Conservation (phyloP, 2,329 filamentous ascomycete genomes). For the Xylariaceae sp. region DNA sequence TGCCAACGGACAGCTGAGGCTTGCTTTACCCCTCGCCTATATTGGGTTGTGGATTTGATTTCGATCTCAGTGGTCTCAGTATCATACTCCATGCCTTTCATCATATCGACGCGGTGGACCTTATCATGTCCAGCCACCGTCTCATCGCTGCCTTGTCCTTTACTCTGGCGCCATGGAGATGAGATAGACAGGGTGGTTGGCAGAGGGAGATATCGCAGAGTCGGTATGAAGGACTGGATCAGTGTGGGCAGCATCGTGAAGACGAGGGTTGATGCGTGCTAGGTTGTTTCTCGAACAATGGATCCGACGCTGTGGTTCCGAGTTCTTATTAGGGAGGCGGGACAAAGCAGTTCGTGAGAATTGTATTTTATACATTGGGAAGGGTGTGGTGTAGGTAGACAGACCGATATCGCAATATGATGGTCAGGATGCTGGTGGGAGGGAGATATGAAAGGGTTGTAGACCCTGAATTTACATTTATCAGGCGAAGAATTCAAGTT, state of each 20-base stretch:
- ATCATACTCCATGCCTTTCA: not conserved
- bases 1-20: constrained; percentile 25
- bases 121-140: constrained; percentile 14
- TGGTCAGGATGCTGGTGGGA: not conserved
- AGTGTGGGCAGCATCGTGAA: constrained; percentile 50
- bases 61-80: not conserved
- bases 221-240: constrained; percentile 47
- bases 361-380: not conserved
- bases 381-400: no score
- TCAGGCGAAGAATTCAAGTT: no score
- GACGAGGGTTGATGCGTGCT: constrained; percentile 34
- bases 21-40: not conserved
- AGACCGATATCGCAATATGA: not conserved
- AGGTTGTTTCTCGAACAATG: not conserved
- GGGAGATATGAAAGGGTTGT: not conserved
- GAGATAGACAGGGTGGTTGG: constrained; percentile 32
- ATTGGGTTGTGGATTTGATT: not conserved
- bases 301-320: not conserved
- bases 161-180: constrained; percentile 24
- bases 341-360: not conserved
- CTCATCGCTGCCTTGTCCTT: constrained; percentile 10
- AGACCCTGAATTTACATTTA: not conserved
- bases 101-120: constrained; percentile 8
- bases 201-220: constrained; percentile 45
- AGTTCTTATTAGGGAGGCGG: no score